Conservation (phyloP, 2,329 filamentous ascomycete genomes). For the Acarospora socialis region DNA sequence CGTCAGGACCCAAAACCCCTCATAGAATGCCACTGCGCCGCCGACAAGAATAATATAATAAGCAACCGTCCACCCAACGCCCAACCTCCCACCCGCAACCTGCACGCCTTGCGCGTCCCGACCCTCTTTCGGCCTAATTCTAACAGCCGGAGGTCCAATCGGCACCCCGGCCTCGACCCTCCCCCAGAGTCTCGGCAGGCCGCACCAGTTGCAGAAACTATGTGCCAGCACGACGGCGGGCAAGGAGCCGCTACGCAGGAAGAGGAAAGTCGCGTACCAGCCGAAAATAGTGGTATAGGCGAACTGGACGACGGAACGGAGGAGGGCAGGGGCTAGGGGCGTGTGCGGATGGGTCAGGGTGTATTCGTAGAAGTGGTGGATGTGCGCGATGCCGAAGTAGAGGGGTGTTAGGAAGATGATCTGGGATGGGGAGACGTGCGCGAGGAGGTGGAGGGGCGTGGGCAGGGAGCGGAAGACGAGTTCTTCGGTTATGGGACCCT, state of each 20-base stretch:
- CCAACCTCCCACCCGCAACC: constrained; percentile 20
- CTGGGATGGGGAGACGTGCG: constrained; percentile 38
- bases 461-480: constrained; percentile 78
- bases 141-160: constrained; percentile 21
- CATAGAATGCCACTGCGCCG: constrained; percentile 60
- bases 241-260: constrained; percentile 70
- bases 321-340: constrained; percentile 45
- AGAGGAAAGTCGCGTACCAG: constrained; percentile 82
- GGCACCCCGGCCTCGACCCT: constrained; percentile 43
- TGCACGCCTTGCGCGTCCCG: constrained; percentile 15
- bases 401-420: constrained; percentile 74
- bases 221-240: constrained; percentile 64
- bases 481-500: constrained; percentile 86
- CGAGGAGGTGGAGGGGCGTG: constrained; percentile 65
- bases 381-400: constrained; percentile 82
- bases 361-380: constrained; percentile 96
- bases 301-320: constrained; percentile 71
- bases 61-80: constrained; percentile 51
- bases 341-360: constrained; percentile 62
- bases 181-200: constrained; percentile 76
- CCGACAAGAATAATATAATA: constrained; percentile 67
- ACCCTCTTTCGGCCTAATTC: constrained; percentile 28
- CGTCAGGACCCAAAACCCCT: constrained; percentile 57
- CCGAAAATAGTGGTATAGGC: constrained; percentile 86
- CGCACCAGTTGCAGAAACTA: constrained; percentile 84